These are phyloP conservation scores for Chamaenerion angustifolium DNA, from an alignment of 345 rosid species.

Conservation along the genomic window DNA sequence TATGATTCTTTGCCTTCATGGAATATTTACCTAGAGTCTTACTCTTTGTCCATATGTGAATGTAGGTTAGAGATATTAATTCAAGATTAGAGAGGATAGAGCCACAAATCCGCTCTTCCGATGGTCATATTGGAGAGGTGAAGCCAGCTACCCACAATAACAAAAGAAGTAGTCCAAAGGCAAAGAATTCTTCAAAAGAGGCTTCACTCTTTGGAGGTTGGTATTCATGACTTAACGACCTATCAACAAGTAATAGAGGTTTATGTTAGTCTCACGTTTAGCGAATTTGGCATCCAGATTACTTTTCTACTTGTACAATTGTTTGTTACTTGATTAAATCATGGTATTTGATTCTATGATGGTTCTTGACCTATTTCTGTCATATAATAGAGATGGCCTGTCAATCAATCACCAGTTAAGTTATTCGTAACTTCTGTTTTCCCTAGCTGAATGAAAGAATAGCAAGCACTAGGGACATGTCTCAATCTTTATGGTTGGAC, in stretches of 20 bases:
- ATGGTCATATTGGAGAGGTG: constrained; percentile 43
- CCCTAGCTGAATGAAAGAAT: too few relatives aligned
- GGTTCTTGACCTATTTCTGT: too few relatives aligned
- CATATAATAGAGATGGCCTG: too few relatives aligned
- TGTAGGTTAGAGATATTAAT: constrained; percentile 92
- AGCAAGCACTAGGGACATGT: too few relatives aligned
- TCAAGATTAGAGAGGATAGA: constrained; percentile 89
- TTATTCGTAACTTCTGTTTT: too few relatives aligned
- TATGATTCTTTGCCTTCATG: neutral
- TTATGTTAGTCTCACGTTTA: too few relatives aligned
- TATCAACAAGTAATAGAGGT: neutral
- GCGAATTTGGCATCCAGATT: too few relatives aligned
- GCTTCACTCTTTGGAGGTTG: constrained; percentile 84
- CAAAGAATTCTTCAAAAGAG: constrained; percentile 68
- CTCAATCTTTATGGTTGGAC: neutral
- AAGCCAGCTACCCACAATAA: constrained; percentile 43
- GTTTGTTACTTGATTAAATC: too few relatives aligned
- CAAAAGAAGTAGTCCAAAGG: constrained; percentile 84
- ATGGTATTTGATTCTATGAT: too few relatives aligned
- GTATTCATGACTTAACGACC: constrained; percentile 1
- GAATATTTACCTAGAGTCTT: neutral
- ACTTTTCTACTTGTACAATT: too few relatives aligned
- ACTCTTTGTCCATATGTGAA: constrained; percentile 6
- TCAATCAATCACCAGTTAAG: too few relatives aligned
- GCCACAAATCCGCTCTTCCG: constrained; percentile 58